Base-by-base conservation (phyloP, 2,329 filamentous ascomycete genomes). In the Boeremia lycopersici region DNA sequence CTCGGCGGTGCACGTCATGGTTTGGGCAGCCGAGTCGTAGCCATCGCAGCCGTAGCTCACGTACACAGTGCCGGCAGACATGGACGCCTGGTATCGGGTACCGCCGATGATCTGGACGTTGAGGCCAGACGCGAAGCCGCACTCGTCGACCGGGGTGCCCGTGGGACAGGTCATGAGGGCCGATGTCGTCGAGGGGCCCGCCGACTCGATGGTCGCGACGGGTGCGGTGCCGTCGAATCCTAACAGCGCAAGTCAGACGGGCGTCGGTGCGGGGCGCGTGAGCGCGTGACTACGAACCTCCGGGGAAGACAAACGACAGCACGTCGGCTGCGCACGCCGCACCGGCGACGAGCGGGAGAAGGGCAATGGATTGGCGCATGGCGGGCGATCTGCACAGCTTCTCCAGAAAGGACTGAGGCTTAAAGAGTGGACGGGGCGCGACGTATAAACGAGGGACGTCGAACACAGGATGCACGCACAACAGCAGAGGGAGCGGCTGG, bases 31-130 rank as follows among this genome's bases (percentile, higher is more conserved):
- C 15, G 58, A 56, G 42, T 70, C 62, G 48, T 65, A 61, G 31
- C 48, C 48, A n/a, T 67, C 65, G 56, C 69, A 72, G 17, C 58
- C 60, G 17, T 65, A 60, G 50, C 61, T 68, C 57, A 73, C 63
- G 42, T 59, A 62, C 30, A 56, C 13, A 28, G 34, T 11, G 50
- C 51, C 41, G 10, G 39, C 56, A 0, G 49, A 51, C 60, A 70
- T 62, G 34, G 57, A 43, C 12, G 62, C 67, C 28, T 64, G 38
- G 55, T 65, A 70, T 23, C 50, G 52, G 43, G 48, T 60, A 26
- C 47, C 51, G 35, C 54, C 48, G 51, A 64, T 51, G 42, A 58
- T 53, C 4, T 49, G 39, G 33, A 63, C 60, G 10, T 60, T 50
- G 26, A 65, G 36, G 17, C 67, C 67, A 2, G 56, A 48, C 30